These are phyloP conservation scores for Exophiala alcalophila DNA, from an alignment of 2,329 filamentous ascomycete genomes.

Conservation along the genomic window DNA sequence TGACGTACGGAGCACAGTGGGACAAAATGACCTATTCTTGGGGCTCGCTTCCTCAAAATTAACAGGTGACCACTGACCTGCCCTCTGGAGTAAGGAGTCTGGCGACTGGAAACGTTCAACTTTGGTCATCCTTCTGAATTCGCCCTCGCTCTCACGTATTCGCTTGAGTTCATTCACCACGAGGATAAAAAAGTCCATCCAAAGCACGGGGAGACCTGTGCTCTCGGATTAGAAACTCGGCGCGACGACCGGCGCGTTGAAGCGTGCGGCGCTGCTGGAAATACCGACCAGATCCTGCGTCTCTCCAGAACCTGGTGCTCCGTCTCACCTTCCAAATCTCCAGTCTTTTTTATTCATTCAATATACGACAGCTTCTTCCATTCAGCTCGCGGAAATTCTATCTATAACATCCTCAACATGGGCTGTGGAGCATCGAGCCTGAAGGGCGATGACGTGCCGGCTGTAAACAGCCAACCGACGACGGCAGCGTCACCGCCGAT, in stretches of 20 bases:
- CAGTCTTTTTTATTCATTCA: too few relatives aligned
- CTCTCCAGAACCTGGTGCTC: neutral
- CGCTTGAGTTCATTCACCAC: neutral
- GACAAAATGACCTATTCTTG: conserved; percentile 11
- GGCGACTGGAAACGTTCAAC: neutral
- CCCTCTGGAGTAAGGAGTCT: neutral
- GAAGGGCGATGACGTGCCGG: conserved; percentile 27
- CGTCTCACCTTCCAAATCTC: too few relatives aligned
- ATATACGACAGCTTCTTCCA: too few relatives aligned
- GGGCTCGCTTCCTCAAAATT: neutral
- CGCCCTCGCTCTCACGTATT: neutral
- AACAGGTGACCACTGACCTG: neutral
- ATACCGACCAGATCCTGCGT: neutral
- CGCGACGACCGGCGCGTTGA: neutral
- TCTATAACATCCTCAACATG: conserved; percentile 17
- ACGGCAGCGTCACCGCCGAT: conserved; percentile 10
- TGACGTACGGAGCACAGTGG: too few relatives aligned
- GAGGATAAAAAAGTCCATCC: neutral
- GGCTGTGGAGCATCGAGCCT: conserved; percentile 28
- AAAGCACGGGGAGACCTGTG: neutral
- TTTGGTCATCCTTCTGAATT: neutral
- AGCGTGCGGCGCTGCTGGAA: neutral
- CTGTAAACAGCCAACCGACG: conserved; percentile 14
- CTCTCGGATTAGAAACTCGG: neutral
- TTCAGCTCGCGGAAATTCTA: neutral